Base-by-base conservation (phyloP, 2,329 filamentous ascomycete genomes). In the Diaporthe sp. region DNA sequence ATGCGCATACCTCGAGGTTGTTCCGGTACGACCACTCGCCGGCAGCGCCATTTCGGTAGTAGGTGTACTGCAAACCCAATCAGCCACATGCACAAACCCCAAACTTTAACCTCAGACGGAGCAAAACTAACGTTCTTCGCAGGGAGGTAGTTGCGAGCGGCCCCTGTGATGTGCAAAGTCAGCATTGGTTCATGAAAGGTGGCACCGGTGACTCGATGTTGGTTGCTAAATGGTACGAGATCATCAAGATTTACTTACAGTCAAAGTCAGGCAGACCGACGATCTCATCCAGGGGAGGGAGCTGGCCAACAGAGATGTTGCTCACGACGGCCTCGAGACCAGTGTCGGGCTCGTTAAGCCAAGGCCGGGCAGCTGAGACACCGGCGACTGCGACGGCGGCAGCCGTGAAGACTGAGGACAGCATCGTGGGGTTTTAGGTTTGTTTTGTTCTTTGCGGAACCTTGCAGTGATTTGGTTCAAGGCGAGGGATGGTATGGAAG, bases 1-100 rank as follows among this genome's bases (percentile, higher is more conserved):
- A 13, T 42, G 65, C 31, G 42, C 65, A 22, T 55, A 69, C 65
- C 81, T 91, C 89, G 8, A 90, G 84, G 81, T 91, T 91, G 81
- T 90, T 89, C 67, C 89, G 85, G 81, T 90, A 90, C 1, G 85
- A 86, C 86, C 86, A 90, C 81, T 90, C 89, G 75, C 88, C 89
- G 4, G 85, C 88, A 5, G 88, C 88, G 28, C 88, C 89, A 77
- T 88, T 89, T 75, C 88, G 87, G 82, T 90, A 90, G 81, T 89
- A 90, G n/a, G 88, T 89, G 81, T 88, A 90, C 65, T 69, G 65
- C 49, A 42, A 42, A 55, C n/a, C 34, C 65, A 69, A 42, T 69
- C 49, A 69, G 65, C 49, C 10, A 53, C 49, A 55, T 69, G 65
- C 49, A 13, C 65, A 53, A 39, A 37, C 3, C 49, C 49, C 13